These are phyloP conservation scores for Saccharomycopsis capsularis DNA, from an alignment of 805 yeast genomes.

Conservation along the genomic window DNA sequence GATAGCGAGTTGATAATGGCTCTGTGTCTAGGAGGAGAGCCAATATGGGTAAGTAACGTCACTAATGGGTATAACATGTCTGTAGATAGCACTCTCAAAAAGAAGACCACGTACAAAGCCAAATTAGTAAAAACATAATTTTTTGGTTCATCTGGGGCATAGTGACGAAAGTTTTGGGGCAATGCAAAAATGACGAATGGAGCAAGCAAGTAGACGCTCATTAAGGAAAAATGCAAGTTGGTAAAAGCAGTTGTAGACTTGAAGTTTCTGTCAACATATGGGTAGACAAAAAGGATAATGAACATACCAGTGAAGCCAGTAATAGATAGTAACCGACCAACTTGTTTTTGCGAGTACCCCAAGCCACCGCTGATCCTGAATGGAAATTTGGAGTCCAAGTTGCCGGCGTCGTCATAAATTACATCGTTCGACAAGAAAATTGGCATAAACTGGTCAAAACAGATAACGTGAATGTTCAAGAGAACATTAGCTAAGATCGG, in stretches of 20 bases:
- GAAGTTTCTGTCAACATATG: slow-evolving; percentile 41
- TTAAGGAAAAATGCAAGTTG: slow-evolving; percentile 34
- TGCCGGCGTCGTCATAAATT: slow-evolving; percentile 23
- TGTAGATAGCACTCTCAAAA: slow-evolving; percentile 34
- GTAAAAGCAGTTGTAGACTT: slow-evolving; percentile 41
- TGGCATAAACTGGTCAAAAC: slow-evolving; percentile 50
- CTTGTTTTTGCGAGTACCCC: slow-evolving; percentile 38
- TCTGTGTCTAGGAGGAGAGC: slow-evolving; percentile 46
- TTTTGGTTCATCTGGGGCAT: slow-evolving; percentile 17
- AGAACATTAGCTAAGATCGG: slow-evolving; percentile 35
- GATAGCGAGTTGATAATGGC: slow-evolving; percentile 55
- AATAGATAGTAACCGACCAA: slow-evolving; percentile 44
- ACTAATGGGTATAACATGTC: slow-evolving; percentile 49
- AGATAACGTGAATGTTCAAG: slow-evolving; percentile 41
- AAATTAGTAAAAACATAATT: neutral
- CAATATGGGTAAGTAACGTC: slow-evolving; percentile 46
- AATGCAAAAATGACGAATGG: slow-evolving; percentile 45
- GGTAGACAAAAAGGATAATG: slow-evolving; percentile 44
- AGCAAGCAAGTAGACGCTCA: slow-evolving; percentile 37
- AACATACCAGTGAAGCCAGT: slow-evolving; percentile 50
- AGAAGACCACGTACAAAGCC: slow-evolving; percentile 29
- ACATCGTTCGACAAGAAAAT: slow-evolving; percentile 41
- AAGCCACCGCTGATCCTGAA: slow-evolving; percentile 46
- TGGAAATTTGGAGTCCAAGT: slow-evolving; percentile 37
- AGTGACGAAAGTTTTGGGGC: slow-evolving; percentile 27